Base-by-base conservation (phyloP, 768 basidiomycete species). In the Auriscalpium orientale region DNA sequence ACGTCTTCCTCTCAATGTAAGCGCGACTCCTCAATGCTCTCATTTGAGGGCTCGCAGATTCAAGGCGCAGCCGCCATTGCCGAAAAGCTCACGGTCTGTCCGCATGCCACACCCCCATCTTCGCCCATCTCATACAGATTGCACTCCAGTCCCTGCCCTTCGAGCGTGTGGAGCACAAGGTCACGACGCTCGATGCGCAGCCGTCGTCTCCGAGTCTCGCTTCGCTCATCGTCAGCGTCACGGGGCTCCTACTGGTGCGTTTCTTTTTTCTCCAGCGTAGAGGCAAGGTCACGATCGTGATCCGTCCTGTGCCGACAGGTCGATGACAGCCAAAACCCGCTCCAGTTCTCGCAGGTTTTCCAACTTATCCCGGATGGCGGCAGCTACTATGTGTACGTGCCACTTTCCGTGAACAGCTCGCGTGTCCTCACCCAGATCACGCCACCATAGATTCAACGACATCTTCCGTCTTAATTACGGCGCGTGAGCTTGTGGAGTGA, bases 321-420 rank as follows among this genome's bases (percentile, higher is more conserved):
- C 61, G 95, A 98, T 63, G 91, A 89, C 58, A 78, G 76, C 60
- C 45, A 71, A 56, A 89, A 89, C 62, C 83, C 91, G n/a, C 75
- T 99, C 55, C 84, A 83, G 65, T 99, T 91, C 77, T 90, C 85
- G 61, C 97, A 99, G 73, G 76, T 84, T 59, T 99, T 99, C 83
- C 92, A 95, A 62, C 83, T 99, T 56, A 78, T 90, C 53, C 85
- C 82, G 28, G 90, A 95, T 2, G 81, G 76, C 6, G 64, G 61
- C 18, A 81, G 81, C 62, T 95, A 87, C 77, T 98, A 85, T 68
- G 89, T 98, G 93, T 94, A 71, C 48, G 90, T 75, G 11, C 44
- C 56, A 45, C 44, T 36, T 44, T 38, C 5, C 46, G 38, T n/a
- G 46, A 36, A 20, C 36, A 21, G 28, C 22, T 59, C 52, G 38